Evolutionary conservation across 2,329 filamentous ascomycete species (phyloP), one percentile per base, ranked within the genome.

Genomic region (Colletotrichum trifolii): DNA sequence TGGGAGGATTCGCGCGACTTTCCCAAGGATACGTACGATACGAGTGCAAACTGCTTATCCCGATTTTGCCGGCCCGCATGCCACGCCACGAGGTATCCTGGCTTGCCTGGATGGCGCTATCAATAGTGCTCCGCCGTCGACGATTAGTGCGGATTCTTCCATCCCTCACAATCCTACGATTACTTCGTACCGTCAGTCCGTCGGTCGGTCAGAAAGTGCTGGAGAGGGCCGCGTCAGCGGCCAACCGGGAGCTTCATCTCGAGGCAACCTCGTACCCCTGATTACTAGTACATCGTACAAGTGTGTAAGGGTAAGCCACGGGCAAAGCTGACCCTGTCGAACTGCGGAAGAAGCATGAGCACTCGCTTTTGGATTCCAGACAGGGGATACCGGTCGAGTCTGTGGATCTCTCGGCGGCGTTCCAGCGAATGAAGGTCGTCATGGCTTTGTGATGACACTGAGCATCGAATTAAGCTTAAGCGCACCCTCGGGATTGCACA

Each of bases 381-480:
- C 45, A 61, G 50, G 61, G 50, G 45, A 46, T 59, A 36, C 11
- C 36, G 55, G 15, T 39, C 13, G n/a, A 35, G n/a, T 9, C 13
- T 38, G 59, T 64, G 59, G 63, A 39, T 36, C 46, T 12, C 12
- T 13, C 15, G 35, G 60, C 40, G 42, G 38, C 35, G 33, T 15
- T 63, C 54, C 52, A 63, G 58, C 63, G 63, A 66, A 66, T 66
- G 40, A 58, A 52, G 63, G 7, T 43, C 53, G 52, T 50, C 34
- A 48, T 58, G 63, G 59, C 63, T 52, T 54, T 52, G 50, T 66
- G 59, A 61, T 66, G 53, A 57, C 53, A 66, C 42, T 52, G 52
- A 63, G 63, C 46, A 56, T 62, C 63, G 63, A 66, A 66, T 64
- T 66, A 66, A 66, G 63, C 63, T 66, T 66, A 66, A 66, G 63